Conservation (phyloP, 2,329 filamentous ascomycete genomes). For the Monosporascus sp. region DNA sequence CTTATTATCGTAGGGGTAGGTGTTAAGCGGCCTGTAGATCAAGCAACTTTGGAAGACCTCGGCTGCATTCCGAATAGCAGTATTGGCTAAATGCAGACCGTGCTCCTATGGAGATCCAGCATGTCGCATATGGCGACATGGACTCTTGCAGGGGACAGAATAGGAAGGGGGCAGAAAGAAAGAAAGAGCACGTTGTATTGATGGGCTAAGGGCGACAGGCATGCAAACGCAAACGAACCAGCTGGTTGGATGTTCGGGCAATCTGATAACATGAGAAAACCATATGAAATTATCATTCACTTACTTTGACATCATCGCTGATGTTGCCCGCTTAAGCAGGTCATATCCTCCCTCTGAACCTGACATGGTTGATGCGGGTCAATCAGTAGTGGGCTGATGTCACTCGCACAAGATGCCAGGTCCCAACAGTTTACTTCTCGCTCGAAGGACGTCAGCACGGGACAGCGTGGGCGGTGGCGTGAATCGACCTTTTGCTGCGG, state of each 20-base stretch:
- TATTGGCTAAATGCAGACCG: not conserved
- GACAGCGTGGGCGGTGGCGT: not conserved
- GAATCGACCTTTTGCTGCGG: not conserved
- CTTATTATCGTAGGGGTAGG: not conserved
- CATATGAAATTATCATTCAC: conserved; percentile 21
- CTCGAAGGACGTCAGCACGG: conserved; percentile 4
- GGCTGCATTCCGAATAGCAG: not conserved
- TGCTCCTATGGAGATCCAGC: not conserved
- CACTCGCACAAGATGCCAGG: conserved; percentile 13
- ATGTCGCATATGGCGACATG: not conserved
- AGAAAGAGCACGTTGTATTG: not conserved
- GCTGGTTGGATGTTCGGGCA: not conserved
- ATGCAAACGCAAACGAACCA: not conserved
- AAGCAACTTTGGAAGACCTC: not conserved
- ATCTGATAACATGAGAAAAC: no score
- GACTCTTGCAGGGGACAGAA: not conserved
- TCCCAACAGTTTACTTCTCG: conserved; percentile 13
- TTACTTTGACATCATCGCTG: conserved; percentile 58
- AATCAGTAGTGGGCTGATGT: conserved; percentile 6
- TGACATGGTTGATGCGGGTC: conserved; percentile 36
- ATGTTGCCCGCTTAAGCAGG: conserved; percentile 54
- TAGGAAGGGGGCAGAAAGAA: not conserved
- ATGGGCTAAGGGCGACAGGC: not conserved
- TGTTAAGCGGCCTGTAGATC: not conserved
- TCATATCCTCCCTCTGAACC: conserved; percentile 50